These are phyloP conservation scores for Pharnaceum exiguum DNA, from an alignment of 148 eudicot species.

Conservation along the genomic window DNA sequence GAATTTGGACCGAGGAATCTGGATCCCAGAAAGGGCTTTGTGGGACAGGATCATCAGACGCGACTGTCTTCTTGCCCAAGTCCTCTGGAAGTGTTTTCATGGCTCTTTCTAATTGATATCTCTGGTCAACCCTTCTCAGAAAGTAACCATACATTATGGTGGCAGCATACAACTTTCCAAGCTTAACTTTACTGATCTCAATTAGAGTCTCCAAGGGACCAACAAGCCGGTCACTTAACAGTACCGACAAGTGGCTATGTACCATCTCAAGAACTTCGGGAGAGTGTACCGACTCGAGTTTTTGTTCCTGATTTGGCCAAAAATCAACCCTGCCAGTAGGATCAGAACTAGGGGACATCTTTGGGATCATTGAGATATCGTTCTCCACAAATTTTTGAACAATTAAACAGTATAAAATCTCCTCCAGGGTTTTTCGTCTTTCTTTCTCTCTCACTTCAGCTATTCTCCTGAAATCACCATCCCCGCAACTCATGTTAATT, in stretches of 20 bases:
- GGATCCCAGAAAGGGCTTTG: constrained; percentile 64
- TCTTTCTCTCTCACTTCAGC: constrained; percentile 90
- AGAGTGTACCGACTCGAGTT: constrained; percentile 78
- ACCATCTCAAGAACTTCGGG: constrained; percentile 91
- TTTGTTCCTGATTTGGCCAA: constrained; percentile 93
- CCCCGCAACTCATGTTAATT: neutral
- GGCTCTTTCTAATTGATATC: constrained; percentile 83
- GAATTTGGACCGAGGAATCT: constrained; percentile 51
- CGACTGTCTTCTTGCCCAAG: constrained; percentile 31
- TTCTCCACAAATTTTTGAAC: constrained; percentile 73
- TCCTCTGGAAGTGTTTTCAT: constrained; percentile 87
- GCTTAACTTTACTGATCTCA: constrained; percentile 84
- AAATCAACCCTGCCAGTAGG: constrained; percentile 69
- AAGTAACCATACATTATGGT: constrained; percentile 96
- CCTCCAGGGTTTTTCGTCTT: constrained; percentile 64
- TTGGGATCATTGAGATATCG: constrained; percentile 69
- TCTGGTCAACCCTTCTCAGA: constrained; percentile 79
- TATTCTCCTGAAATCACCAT: constrained; percentile 69
- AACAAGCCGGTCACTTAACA: constrained; percentile 67
- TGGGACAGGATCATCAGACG: constrained; percentile 31
- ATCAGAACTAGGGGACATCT: constrained; percentile 45
- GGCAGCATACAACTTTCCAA: constrained; percentile 93
- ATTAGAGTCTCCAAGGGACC: constrained; percentile 55
- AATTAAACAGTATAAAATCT: constrained; percentile 75
- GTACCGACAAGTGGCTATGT: constrained; percentile 67